These are phyloP conservation scores for Alloascoidea hylecoeti DNA, from an alignment of 805 yeast genomes.

Conservation along the genomic window DNA sequence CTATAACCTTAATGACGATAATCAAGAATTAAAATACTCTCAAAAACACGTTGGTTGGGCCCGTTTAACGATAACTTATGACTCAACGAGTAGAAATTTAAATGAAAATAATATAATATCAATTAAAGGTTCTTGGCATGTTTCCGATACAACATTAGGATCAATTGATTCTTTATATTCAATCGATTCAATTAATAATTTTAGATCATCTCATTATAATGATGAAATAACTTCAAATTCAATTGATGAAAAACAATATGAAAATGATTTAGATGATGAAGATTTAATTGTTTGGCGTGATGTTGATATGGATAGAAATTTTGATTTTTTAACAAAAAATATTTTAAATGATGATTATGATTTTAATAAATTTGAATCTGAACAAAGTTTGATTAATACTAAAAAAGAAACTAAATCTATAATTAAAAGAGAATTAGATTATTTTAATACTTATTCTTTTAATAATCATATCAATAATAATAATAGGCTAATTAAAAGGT, in stretches of 20 bases:
- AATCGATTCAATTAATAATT: constrained; percentile 7
- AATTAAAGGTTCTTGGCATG: constrained; percentile 16
- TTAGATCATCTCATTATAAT: constrained; percentile 5
- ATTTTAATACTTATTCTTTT: background rate
- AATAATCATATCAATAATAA: background rate
- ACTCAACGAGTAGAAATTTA: constrained; percentile 4
- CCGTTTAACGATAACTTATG: constrained; percentile 11
- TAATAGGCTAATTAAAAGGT: constrained; percentile 1
- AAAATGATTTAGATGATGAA: constrained; percentile 2
- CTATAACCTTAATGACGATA: constrained; percentile 3
- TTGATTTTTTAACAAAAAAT: constrained; percentile 5
- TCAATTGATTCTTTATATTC: constrained; percentile 14
- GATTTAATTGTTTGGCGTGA: constrained; percentile 15
- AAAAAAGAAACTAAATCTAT: background rate
- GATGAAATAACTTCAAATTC: constrained; percentile 2
- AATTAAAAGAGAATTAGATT: background rate
- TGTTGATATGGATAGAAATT: constrained; percentile 9
- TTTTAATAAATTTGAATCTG: background rate
- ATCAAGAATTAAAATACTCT: constrained; percentile 8
- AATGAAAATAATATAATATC: constrained; percentile 2
- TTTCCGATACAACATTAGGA: constrained; percentile 16
- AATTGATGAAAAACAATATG: constrained; percentile 6
- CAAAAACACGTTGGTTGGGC: constrained; percentile 17
- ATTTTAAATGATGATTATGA: constrained; percentile 6
- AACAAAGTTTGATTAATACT: too few relatives aligned